Conservation (phyloP, 768 basidiomycete genomes). For the Boletus rufocinnamomeus region DNA sequence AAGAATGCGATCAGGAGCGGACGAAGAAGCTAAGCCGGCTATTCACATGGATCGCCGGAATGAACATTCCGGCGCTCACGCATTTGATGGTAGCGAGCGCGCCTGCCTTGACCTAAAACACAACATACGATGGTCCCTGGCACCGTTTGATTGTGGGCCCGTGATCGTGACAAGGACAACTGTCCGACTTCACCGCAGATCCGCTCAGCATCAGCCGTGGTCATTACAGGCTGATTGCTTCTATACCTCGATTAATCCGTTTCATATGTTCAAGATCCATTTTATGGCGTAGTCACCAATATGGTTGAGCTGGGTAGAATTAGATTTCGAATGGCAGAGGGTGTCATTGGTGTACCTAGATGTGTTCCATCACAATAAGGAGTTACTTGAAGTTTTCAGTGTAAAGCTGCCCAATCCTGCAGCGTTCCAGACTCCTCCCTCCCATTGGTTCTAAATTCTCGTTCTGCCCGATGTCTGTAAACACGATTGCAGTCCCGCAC, state of each 20-base stretch:
- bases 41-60: not conserved
- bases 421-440: not conserved
- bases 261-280: not conserved
- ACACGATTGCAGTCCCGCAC: no score
- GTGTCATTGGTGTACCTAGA: not conserved
- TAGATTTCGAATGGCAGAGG: not conserved
- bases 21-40: not conserved
- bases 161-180: not conserved
- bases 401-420: not conserved
- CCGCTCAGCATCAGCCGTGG: not conserved
- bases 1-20: no score
- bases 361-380: not conserved
- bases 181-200: not conserved
- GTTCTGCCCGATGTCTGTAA: no score
- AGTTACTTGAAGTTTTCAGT: not conserved
- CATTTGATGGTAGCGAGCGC: not conserved
- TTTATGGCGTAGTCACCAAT: not conserved
- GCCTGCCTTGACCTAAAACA: not conserved
- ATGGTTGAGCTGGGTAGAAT: not conserved
- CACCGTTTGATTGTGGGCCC: not conserved
- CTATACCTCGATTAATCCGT: not conserved
- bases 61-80: not conserved
- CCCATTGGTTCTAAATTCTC: not conserved
- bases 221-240: not conserved
- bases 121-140: no score